Evolutionary conservation across 1,284 basidiomycete species (phyloP), one percentile per base, ranked within the genome.

Genomic region (Sporisorium exsertum): DNA sequence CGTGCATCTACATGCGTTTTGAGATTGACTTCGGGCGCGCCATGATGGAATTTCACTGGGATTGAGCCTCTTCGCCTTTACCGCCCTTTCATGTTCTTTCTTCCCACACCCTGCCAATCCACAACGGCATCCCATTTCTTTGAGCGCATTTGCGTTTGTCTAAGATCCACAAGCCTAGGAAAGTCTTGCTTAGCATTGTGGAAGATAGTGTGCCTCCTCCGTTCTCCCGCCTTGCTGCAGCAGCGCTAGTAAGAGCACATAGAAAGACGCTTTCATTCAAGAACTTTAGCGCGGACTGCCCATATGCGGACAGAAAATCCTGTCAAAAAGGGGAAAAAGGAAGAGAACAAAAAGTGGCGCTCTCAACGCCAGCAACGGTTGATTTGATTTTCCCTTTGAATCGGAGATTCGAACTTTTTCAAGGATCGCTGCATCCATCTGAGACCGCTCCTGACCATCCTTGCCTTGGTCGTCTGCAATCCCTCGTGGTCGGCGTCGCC

Each of bases 1-100:
- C 45, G 45, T 47, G 45, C 24, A 26, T 47, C 45, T 47, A 47
- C 45, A 47, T 47, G 45, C 45, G 26, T 27, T 16, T n/a, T 32
- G 29, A 5, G 29, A 10, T 26, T 27, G 24, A 16, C 13, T 46
- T 24, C 22, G n/a, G n/a, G 35, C 35, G 13, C 35, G 35, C 35
- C 35, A 15, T 35, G 35, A 35, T 35, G 35, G 13, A 15, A n/a
- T 26, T 46, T n/a, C n/a, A 10, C 45, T 32, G 29, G 5, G 5
- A 32, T 32, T 32, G 24, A 46, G 26, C 43, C 43, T 20, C 22
- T 26, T 24, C 22, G 24, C 4, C 22, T 26, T 26, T 24, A 9
- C 20, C 24, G 24, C 35, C 15, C 24, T 47, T 46, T 24, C 12
- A 46, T 46, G 8, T n/a, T n/a, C n/a, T n/a, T n/a, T n/a, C n/a